Evolutionary conservation across 345 rosid genomes (phyloP).

Genomic region (Bretschneidera sinensis): DNA sequence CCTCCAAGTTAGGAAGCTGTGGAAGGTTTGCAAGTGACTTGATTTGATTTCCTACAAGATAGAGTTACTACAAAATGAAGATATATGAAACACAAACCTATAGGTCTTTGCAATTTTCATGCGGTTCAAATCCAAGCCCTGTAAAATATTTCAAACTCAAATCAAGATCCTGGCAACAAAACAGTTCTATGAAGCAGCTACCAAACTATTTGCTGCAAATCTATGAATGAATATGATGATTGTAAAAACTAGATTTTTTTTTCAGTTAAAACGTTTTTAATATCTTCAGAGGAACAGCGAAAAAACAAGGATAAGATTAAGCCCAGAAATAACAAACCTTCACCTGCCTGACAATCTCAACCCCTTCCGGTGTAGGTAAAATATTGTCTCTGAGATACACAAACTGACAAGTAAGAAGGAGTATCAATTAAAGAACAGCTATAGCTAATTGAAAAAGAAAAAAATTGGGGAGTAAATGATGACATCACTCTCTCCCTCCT

Average conservation of each 20-base stretch:
- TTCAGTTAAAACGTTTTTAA: too few relatives aligned
- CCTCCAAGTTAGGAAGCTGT: conserved; percentile 96
- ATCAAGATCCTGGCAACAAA: conserved; percentile 73
- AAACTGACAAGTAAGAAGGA: conserved; percentile 68
- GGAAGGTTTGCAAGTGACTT: conserved; percentile 91
- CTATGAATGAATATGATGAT: too few relatives aligned
- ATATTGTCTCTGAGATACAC: conserved; percentile 97
- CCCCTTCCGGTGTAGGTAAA: conserved; percentile 75
- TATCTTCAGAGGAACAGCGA: not conserved
- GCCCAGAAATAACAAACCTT: conserved; percentile 54
- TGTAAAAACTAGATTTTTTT: too few relatives aligned
- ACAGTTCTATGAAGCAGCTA: conserved; percentile 8
- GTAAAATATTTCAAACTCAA: conserved; percentile 98
- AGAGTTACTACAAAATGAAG: conserved; percentile 67
- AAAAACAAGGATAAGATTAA: not conserved
- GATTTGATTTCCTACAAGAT: conserved; percentile 98
- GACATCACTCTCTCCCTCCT: not conserved
- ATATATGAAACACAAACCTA: conserved; percentile 54
- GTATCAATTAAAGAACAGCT: not conserved
- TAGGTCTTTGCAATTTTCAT: conserved; percentile 79
- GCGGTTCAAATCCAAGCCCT: conserved; percentile 99
- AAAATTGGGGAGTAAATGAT: not conserved
- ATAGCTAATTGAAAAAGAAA: too few relatives aligned
- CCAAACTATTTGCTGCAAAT: not conserved
- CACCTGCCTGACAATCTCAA: conserved; percentile 85